Base-by-base conservation (phyloP, 371 early-diverging fungal species). In the Smittium culicis region DNA sequence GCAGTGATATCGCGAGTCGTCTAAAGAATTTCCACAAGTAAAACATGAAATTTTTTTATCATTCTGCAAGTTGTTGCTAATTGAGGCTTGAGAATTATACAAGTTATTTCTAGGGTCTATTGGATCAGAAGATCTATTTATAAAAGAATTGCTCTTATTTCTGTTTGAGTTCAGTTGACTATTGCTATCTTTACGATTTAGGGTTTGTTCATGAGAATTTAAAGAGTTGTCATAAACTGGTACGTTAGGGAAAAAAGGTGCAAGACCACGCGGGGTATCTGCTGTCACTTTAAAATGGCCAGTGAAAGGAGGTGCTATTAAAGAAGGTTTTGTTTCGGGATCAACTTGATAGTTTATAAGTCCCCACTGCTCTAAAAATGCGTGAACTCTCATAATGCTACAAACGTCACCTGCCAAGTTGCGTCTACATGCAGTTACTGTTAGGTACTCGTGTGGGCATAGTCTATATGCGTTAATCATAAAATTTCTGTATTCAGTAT, bases 341-440 rank as follows among this genome's bases (percentile, higher is more conserved):
- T 96, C 94, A 25, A 93, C 94, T 83, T 97, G 93, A 74, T 92
- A 93, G 79, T 99, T 99, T 72, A 99, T 94, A 54, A 99, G 80
- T 1, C 99, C 99, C 99, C 99, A 99, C 76, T 98, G 98, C 77
- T 99, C 98, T 61, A 98, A 77, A 72, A 99, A 98, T 3, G 96
- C 91, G 79, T 98, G 97, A 0, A 99, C 94, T 31, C 96, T 81
- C 76, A 98, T 91, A 68, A 99, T 93, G 20, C 94, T 89, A 72
- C 96, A 94, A 1, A 99, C 96, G 81, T 98, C 99, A 34, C 96
- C 96, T 0, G 95, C 90, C 65, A 98, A 74, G 74, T 93, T 92
- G 55, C 96, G 82, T 68, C 98, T 79, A 77, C 94, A 94, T 0
- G 97, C 96, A 1, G 97, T 97, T 17, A 98, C 91, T 11, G 97